Base-by-base conservation (phyloP, 306 rosid species). In the Macrotyloma uniflorum region DNA sequence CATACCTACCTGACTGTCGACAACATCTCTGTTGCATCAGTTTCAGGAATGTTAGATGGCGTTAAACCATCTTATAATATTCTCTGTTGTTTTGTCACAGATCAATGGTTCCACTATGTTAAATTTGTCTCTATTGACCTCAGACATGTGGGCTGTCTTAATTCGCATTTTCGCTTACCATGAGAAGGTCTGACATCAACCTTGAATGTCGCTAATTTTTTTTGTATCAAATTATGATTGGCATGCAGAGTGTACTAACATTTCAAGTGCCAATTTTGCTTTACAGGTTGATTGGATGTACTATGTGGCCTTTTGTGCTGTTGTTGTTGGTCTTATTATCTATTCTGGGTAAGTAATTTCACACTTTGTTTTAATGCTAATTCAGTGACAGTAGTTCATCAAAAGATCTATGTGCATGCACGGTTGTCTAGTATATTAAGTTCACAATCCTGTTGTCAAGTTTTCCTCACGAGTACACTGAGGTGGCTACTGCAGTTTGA, bases 61-160 rank as follows among this genome's bases (percentile, higher is more conserved):
- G 5, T 51, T 43, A 66, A 53, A 49, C 45, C 69, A 26, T 16
- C 57, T 33, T 58, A 57, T 42, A 30, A 8, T 66, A 47, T 70
- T 61, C 4, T 74, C 12, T 81, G 36, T 53, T 78, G 22, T 7
- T 75, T 73, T 53, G 74, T 77, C n/a, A 79, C 90, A 92, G 97
- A 79, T 66, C 24, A 87, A 83, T 51, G 97, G 97, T 40, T 87
- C 97, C 16, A 88, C 97, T 24, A 92, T 92, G 97, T 80, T 92
- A 53, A 92, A 92, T 79, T 89, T 92, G 82, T 92, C 97, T 47
- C 85, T 92, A 70, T 81, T 92, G 50, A 92, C 97, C 65, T 92
- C 97, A 1, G 97, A 92, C 85, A 92, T 92, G 97, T 92, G 97
- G 95, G 84, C 97, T 0, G 89, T 90, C 72, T 55, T 92, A 74